These are phyloP conservation scores for Oxyria digyna DNA, from an alignment of 148 eudicot species.

Conservation along the genomic window DNA sequence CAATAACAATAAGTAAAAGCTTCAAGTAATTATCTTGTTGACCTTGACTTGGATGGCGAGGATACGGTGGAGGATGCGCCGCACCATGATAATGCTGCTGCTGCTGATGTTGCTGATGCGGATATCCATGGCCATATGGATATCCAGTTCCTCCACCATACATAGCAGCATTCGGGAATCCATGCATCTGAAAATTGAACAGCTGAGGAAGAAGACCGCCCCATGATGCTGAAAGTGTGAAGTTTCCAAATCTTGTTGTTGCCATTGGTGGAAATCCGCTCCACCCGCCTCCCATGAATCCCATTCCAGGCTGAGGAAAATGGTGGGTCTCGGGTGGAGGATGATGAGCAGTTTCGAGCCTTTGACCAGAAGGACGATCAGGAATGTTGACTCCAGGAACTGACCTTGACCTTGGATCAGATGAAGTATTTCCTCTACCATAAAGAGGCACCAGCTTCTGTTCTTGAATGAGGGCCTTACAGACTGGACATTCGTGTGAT, in stretches of 20 bases:
- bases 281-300: conserved; percentile 43
- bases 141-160: conserved; percentile 22
- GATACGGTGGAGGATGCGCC: neutral
- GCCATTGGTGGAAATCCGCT: conserved; percentile 37
- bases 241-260: conserved; percentile 55
- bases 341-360: conserved; percentile 50
- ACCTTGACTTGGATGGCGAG: conserved; percentile 14
- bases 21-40: conserved; percentile 18
- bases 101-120: no score
- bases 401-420: conserved; percentile 56
- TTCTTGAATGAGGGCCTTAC: conserved; percentile 63
- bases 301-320: conserved; percentile 45
- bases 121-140: conserved; percentile 12
- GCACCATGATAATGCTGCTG: conserved; percentile 7
- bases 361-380: conserved; percentile 48
- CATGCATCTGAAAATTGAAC: conserved; percentile 59
- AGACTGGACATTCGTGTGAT: conserved; percentile 73
- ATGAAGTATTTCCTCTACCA: conserved; percentile 49
- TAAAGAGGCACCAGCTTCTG: conserved; percentile 65
- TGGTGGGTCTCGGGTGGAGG: conserved; percentile 17
- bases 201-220: conserved; percentile 43
- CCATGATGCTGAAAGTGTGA: conserved; percentile 19
- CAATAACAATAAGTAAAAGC: conserved; percentile 18
- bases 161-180: conserved; percentile 36
- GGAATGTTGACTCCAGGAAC: conserved; percentile 50